phyloP scores from a whole-genome alignment of 352 stramenopile species.

The Phytopythium kandeliae region DNA sequence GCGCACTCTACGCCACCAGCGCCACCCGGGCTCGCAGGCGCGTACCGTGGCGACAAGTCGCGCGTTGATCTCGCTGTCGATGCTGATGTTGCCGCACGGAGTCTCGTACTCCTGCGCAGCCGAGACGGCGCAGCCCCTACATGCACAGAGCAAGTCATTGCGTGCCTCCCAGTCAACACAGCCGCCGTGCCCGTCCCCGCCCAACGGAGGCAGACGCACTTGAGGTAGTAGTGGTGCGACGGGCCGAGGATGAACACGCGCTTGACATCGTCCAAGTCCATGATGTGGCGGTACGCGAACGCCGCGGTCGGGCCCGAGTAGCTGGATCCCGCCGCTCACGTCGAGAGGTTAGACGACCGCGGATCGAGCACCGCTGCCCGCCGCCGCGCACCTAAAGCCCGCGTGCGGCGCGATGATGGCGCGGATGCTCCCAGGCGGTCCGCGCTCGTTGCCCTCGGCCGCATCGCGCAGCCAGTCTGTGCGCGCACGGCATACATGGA shows the following conservation, averaged over 20 bases:
- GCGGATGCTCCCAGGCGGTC: constrained; percentile 35
- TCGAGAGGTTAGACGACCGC: neutral
- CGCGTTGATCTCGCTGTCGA: constrained; percentile 89
- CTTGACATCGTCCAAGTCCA: constrained; percentile 58
- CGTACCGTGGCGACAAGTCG: constrained; percentile 81
- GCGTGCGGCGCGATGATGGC: constrained; percentile 87
- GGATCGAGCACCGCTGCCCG: too few species aligned
- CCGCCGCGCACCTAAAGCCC: constrained; percentile 51
- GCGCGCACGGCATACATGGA: too few species aligned
- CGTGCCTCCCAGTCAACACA: neutral
- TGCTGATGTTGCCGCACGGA: constrained; percentile 90
- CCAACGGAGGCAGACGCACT: constrained; percentile 44
- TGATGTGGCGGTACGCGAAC: constrained; percentile 90
- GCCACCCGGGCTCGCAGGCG: neutral
- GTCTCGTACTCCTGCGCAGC: constrained; percentile 89
- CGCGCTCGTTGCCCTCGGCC: constrained; percentile 26
- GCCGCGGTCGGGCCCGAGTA: constrained; percentile 94
- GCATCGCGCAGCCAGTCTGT: constrained; percentile 53
- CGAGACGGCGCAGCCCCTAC: constrained; percentile 77
- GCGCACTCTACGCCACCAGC: too few species aligned
- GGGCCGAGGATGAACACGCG: constrained; percentile 93
- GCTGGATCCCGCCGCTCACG: constrained; percentile 22
- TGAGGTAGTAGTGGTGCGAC: constrained; percentile 95
- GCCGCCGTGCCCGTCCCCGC: neutral
- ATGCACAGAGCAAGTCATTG: constrained; percentile 1